Percentiles rank a stretch among this genome's conserved stretches.
Evolutionary conservation across 108 stramenopile species (phyloP).

Genomic region (Skeletonema grethae): DNA sequence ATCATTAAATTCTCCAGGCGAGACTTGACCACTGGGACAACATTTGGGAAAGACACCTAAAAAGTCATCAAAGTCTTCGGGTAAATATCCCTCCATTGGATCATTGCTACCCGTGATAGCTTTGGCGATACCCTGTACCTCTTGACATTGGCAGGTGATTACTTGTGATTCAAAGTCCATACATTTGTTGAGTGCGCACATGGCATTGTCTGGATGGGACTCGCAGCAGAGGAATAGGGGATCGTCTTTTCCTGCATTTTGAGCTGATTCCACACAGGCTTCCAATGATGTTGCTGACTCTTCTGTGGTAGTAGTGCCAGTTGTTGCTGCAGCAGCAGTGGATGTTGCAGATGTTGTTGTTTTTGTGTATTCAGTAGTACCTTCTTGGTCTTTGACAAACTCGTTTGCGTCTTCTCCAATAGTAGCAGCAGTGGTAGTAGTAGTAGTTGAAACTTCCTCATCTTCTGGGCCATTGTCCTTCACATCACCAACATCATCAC

Average conservation of each 20-base stretch:
- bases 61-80: not conserved
- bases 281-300: not conserved
- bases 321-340: not conserved
- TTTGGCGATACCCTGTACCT: not conserved
- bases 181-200: not conserved
- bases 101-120: not conserved
- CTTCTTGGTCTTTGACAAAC: not conserved
- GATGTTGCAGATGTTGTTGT: not conserved
- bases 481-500: not conserved
- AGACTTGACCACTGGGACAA: not conserved
- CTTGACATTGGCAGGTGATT: not conserved
- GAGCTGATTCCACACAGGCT: not conserved
- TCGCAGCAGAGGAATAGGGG: not conserved
- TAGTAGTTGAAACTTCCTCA: not conserved
- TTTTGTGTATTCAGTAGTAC: not conserved
- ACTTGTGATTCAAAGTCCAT: conserved; percentile 5
- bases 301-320: not conserved
- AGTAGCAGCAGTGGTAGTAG: not conserved
- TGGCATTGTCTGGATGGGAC: not conserved
- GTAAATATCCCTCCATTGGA: not conserved
- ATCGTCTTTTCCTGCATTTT: not conserved
- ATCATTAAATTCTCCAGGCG: not conserved
- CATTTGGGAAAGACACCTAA: not conserved
- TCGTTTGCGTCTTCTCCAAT: not conserved
- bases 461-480: not conserved